These are phyloP conservation scores for Pythium brassicae DNA, from an alignment of 352 stramenopile genomes.

Conservation along the genomic window DNA sequence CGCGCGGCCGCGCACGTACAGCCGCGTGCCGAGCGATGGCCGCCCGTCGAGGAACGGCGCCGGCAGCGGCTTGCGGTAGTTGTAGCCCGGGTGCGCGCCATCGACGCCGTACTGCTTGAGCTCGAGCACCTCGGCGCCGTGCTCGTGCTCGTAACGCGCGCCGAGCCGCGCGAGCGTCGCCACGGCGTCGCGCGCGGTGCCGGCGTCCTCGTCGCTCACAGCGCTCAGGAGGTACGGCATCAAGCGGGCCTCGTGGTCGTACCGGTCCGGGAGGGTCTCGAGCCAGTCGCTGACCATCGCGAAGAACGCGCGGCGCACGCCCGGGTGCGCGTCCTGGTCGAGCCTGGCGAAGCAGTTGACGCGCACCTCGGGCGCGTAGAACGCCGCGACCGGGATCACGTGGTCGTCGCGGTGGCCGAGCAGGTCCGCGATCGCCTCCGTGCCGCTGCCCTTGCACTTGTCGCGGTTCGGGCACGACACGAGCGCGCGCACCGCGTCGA, in stretches of 20 bases:
- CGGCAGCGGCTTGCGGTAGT: constrained; percentile 82
- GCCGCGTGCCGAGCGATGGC: constrained; percentile 84
- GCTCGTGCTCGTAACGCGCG: constrained; percentile 56
- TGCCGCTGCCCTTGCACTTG: constrained; percentile 92
- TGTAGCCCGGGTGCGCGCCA: constrained; percentile 79
- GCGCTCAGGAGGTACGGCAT: constrained; percentile 93
- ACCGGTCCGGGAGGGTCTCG: constrained; percentile 87
- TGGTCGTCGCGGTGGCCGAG: constrained; percentile 95
- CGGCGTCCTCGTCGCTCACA: constrained; percentile 62
- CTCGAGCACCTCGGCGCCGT: constrained; percentile 88
- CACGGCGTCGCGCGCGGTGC: constrained; percentile 54
- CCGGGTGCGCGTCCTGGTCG: constrained; percentile 77
- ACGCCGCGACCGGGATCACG: constrained; percentile 91
- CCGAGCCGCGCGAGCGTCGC: constrained; percentile 68
- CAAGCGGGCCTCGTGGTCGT: constrained; percentile 92
- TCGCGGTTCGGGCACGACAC: constrained; percentile 85
- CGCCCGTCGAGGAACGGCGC: constrained; percentile 64
- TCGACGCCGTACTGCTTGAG: constrained; percentile 94
- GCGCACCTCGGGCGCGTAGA: constrained; percentile 89
- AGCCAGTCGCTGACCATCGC: constrained; percentile 90
- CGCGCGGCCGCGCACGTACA: constrained; percentile 89
- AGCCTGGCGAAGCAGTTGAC: constrained; percentile 94
- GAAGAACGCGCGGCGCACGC: constrained; percentile 82
- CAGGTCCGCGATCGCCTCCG: constrained; percentile 92
- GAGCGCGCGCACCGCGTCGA: constrained; percentile 79